A percentile compares a stretch with the other conserved stretches of the same genome.
These are phyloP conservation scores for Fusarium liriodendri DNA, from an alignment of 2,329 filamentous ascomycete genomes.

Conservation along the genomic window DNA sequence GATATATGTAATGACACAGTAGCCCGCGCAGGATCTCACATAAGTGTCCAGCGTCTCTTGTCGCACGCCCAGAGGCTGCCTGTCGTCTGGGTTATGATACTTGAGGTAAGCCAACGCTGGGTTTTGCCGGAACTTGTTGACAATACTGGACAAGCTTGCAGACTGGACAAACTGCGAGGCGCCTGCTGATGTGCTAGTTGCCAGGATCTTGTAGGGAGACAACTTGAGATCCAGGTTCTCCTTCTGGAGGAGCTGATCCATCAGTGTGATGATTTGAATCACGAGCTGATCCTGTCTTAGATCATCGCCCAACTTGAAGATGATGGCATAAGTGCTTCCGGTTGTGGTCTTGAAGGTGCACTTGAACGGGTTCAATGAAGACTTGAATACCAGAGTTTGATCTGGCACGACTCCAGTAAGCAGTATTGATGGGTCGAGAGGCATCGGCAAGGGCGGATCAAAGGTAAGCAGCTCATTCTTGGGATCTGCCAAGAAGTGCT, in stretches of 20 bases:
- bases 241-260: constrained; percentile 95
- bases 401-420: constrained; percentile 85
- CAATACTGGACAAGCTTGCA: constrained; percentile 83
- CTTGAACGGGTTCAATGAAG: constrained; percentile 89
- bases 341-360: constrained; percentile 87
- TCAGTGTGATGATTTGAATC: constrained; percentile 95
- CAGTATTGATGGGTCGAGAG: constrained; percentile 85
- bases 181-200: constrained; percentile 88
- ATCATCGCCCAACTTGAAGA: constrained; percentile 98
- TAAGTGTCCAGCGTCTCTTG: constrained; percentile 96
- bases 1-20: constrained; percentile 98
- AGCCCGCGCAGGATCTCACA: constrained; percentile 94
- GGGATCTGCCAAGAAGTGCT: constrained; percentile 85
- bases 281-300: constrained; percentile 96
- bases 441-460: constrained; percentile 87
- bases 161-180: constrained; percentile 95
- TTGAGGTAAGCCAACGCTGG: constrained; percentile 85
- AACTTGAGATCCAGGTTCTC: constrained; percentile 96
- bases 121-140: constrained; percentile 81
- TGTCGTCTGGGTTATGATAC: constrained; percentile 88
- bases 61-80: constrained; percentile 84
- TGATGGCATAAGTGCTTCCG: constrained; percentile 85
- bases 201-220: constrained; percentile 95
- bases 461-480: constrained; percentile 89
- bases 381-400: constrained; percentile 94